Percentiles rank a stretch among this genome's conserved stretches.
Evolutionary conservation across 441 rosid species (phyloP).

Genomic region (Isatis lusitanica): DNA sequence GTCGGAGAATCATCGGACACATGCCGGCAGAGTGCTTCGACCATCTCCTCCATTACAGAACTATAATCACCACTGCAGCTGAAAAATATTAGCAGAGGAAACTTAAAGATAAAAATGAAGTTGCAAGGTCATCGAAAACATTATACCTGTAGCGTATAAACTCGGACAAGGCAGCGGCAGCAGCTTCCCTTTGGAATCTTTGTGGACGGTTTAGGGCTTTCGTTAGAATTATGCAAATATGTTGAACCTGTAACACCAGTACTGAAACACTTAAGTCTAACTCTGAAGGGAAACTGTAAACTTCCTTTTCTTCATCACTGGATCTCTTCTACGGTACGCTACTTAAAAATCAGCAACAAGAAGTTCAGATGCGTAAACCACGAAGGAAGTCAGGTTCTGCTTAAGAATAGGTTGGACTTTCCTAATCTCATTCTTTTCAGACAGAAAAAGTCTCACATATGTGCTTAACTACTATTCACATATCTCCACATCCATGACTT

Average conservation of each 20-base stretch:
- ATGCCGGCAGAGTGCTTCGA: slow-evolving; percentile 89
- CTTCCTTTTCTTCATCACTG: not conserved
- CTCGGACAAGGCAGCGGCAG: slow-evolving; percentile 97
- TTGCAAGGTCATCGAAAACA: slow-evolving; percentile 7
- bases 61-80: slow-evolving; percentile 70
- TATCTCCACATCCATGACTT: slow-evolving; percentile 13
- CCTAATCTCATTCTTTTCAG: not conserved
- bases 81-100: slow-evolving; percentile 31
- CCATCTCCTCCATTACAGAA: slow-evolving; percentile 92
- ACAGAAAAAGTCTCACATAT: not conserved
- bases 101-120: not conserved
- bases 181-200: slow-evolving; percentile 91
- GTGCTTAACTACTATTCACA: slow-evolving; percentile 9
- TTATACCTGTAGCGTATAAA: slow-evolving; percentile 85
- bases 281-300: slow-evolving; percentile 13
- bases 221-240: slow-evolving; percentile 78
- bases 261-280: slow-evolving; percentile 17
- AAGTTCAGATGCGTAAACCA: not conserved
- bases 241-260: slow-evolving; percentile 65
- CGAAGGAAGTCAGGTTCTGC: slow-evolving; percentile 2
- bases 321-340: not conserved
- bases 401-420: not conserved
- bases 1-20: slow-evolving; percentile 97
- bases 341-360: not conserved
- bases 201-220: slow-evolving; percentile 72